Evolutionary conservation across 768 basidiomycete species (phyloP).

Genomic region (Boletellus ananas): DNA sequence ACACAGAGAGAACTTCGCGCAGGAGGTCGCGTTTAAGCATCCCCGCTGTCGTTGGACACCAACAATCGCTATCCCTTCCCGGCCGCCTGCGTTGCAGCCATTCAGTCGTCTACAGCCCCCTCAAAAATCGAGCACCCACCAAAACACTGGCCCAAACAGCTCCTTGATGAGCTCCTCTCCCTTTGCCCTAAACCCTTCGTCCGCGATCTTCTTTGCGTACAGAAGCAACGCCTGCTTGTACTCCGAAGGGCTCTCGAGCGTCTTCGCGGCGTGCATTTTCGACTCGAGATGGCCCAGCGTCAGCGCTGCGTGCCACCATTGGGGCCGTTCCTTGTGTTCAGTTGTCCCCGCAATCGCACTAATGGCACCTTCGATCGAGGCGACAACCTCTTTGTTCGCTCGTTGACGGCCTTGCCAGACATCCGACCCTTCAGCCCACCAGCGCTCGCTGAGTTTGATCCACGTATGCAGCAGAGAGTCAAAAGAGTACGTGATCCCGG

Average conservation of each 20-base stretch:
- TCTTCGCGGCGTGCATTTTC: constrained; percentile 65
- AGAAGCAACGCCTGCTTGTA: constrained; percentile 70
- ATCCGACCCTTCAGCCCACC: constrained; percentile 84
- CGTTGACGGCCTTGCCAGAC: constrained; percentile 76
- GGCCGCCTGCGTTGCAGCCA: constrained; percentile 51
- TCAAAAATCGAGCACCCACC: constrained; percentile 46
- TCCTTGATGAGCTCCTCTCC: constrained; percentile 91
- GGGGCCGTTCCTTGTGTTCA: constrained; percentile 50
- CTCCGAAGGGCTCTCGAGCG: constrained; percentile 80
- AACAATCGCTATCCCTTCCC: constrained; percentile 49
- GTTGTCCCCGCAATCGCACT: constrained; percentile 36
- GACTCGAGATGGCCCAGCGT: constrained; percentile 89
- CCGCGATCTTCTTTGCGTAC: constrained; percentile 83
- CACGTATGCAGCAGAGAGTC: constrained; percentile 64
- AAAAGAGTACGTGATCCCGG: constrained; percentile 77
- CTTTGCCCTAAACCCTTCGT: constrained; percentile 84
- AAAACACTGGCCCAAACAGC: constrained; percentile 85
- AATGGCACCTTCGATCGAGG: constrained; percentile 52
- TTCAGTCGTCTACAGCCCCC: not conserved
- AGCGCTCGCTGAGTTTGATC: constrained; percentile 72
- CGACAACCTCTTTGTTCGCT: constrained; percentile 50
- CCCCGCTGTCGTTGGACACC: constrained; percentile 69
- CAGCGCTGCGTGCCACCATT: constrained; percentile 81
- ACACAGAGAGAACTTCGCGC: constrained; percentile 72
- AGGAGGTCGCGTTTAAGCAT: constrained; percentile 78